Evolutionary conservation across 441 rosid genomes (phyloP), one percentile per base, ranked within the genome.

Genomic region (Capsella rubella): DNA sequence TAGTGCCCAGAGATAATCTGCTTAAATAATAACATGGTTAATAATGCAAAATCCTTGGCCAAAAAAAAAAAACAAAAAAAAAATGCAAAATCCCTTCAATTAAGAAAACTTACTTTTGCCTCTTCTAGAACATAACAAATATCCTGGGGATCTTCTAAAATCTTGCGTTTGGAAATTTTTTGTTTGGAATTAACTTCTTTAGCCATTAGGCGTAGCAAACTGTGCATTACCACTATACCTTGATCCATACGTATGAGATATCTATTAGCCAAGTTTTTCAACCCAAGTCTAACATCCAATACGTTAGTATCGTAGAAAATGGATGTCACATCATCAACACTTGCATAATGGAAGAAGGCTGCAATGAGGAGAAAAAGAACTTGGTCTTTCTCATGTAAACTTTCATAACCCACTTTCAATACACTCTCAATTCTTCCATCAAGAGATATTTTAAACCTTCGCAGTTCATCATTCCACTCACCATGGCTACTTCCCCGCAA

Each of bases 171-270:
- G 25, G 25, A 21, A 21, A 21, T 1, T 21, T 60, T 4, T 60
- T 60, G 21, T 25, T 4, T 60, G 4, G 4, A n/a, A 21, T 25
- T 27, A 4, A 29, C 14, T 61, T 61, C 1, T 28, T 5, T 21
- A 45, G n/a, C 67, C 37, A 62, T 15, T 61, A 81, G 76, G 34
- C 46, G 71, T 9, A 83, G 72, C 56, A 82, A 69, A 45, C 35
- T 49, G 35, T 82, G 84, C 81, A 82, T 73, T 53, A 13, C 6
- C 56, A 21, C 12, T 10, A 32, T 6, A 47, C 6, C 10, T 34
- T 34, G 18, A 64, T 2, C 25, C 2, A 21, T 21, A 21, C 9
- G 18, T 45, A 57, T 18, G 47, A 68, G 62, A 54, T 9, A 40
- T 53, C 15, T 68, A 0, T 68, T 13, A 1, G 21, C 29, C 29